phyloP scores from a whole-genome alignment of 331 rosid genomes.

The Prunus yedoensis region DNA sequence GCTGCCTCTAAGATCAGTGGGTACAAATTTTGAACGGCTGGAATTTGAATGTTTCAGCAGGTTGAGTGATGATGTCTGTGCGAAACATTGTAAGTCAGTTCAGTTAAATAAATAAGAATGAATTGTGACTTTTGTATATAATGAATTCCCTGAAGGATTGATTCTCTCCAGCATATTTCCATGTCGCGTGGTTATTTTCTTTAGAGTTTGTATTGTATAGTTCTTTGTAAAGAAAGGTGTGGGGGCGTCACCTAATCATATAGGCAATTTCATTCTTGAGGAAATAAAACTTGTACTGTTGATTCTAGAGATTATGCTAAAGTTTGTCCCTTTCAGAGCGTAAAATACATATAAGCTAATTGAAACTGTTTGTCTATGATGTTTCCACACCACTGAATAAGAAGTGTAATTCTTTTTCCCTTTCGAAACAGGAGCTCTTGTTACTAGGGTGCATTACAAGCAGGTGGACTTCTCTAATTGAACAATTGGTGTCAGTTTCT shows the following conservation, averaged over 20 bases:
- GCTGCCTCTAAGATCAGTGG: constrained; percentile 45
- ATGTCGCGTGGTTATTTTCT: not conserved
- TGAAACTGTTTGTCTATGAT: not conserved
- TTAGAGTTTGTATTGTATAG: not conserved
- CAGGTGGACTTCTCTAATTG: constrained; percentile 34
- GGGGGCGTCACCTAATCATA: not conserved
- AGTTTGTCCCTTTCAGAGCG: not conserved
- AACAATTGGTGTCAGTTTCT: constrained; percentile 36
- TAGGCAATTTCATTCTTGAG: not conserved
- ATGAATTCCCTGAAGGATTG: not conserved
- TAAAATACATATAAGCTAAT: not conserved
- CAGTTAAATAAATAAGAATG: not conserved
- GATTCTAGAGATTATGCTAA: not conserved
- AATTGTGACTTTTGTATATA: not conserved
- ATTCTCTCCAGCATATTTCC: not conserved
- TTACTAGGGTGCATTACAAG: constrained; percentile 33
- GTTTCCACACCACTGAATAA: not conserved
- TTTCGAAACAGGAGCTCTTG: constrained; percentile 38
- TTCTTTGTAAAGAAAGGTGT: not conserved
- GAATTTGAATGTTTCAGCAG: constrained; percentile 24
- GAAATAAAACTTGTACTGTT: not conserved
- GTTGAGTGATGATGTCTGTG: constrained; percentile 13
- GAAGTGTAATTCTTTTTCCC: not conserved
- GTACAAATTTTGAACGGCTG: constrained; percentile 21
- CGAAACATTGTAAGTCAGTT: constrained; percentile 33